Evolutionary conservation across 2,329 filamentous ascomycete genomes (phyloP).

Genomic region (Dothiorella sarmentorum): DNA sequence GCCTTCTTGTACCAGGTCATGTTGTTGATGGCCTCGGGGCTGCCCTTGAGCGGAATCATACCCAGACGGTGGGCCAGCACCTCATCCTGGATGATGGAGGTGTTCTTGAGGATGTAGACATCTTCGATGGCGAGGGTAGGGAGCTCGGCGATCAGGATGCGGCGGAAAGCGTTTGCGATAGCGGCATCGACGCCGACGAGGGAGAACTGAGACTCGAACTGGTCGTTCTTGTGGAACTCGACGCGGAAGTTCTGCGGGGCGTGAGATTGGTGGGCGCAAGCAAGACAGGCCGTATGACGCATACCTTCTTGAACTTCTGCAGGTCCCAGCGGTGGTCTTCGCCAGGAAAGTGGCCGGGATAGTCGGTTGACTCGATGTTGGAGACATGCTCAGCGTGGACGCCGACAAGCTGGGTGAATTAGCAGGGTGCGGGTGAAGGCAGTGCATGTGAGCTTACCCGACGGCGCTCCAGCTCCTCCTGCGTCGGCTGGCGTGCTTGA

Average conservation of each 20-base stretch:
- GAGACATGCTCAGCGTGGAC: slow-evolving; percentile 89
- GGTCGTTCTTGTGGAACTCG: slow-evolving; percentile 78
- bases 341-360: slow-evolving; percentile 83
- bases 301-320: slow-evolving; percentile 63
- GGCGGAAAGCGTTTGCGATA: slow-evolving; percentile 94
- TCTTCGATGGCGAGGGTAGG: slow-evolving; percentile 91
- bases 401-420: slow-evolving; percentile 64
- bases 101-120: slow-evolving; percentile 94
- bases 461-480: slow-evolving; percentile 59
- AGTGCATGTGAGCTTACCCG: slow-evolving; percentile 46
- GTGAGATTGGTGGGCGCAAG: not conserved
- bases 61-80: slow-evolving; percentile 88
- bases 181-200: slow-evolving; percentile 88
- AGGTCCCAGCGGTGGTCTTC: slow-evolving; percentile 82
- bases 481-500: slow-evolving; percentile 24
- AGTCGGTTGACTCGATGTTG: slow-evolving; percentile 85
- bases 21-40: slow-evolving; percentile 72
- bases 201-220: slow-evolving; percentile 79
- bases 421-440: not conserved
- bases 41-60: slow-evolving; percentile 82
- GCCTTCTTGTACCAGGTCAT: slow-evolving; percentile 79
- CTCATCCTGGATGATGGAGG: slow-evolving; percentile 96
- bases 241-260: slow-evolving; percentile 62
- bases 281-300: slow-evolving; percentile 16
- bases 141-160: slow-evolving; percentile 91